Evolutionary conservation across 1,139 yeast species (phyloP), one percentile per base, ranked within the genome.

Genomic region (Yamadazyma epiphylla): DNA sequence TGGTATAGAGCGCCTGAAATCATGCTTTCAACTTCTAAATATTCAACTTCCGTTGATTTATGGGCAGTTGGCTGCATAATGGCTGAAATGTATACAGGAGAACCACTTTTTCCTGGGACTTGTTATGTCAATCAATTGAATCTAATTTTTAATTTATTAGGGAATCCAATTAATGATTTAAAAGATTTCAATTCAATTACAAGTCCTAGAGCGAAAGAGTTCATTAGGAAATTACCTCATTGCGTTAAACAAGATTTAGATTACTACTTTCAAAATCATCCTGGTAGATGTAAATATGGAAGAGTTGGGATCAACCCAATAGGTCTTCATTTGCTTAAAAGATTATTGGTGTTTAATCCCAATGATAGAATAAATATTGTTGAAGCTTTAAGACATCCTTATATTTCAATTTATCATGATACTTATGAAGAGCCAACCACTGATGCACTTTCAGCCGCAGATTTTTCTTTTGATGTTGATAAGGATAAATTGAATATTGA

Each of bases 1-100:
- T 81, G 89, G 89, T 81, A 81, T 49, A 61, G 89, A 38, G 88
- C 88, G 0, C 89, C 88, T 0, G 91, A 82, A 49, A 77, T 82
- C 35, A 81, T 81, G 88, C 55, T 81, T 15, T 74, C 83, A 2
- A 74, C 75, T 26, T 79, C 82, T 28, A 76, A 75, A 43, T 82
- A 82, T 45, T 74, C 88, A 2, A 72, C 82, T 0, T 82, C 86
- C 3, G 78, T 82, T 38, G 91, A 82, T 49, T 64, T 81, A 9
- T 82, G 91, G 91, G 77, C 87, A 0, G 85, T 80, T 12, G 91
- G 91, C 1, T 82, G 91, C 50, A 80, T 82, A 14, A 51, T 82
- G 27, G 87, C 82, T 0, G 91, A 82, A 49, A 58, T 79, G 60
- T 58, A 79, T 21, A 62, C 72, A 1, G 76, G 83, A 1, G 60